Conservation (phyloP, 208 protist genomes). For the Trypanosoma grayi region DNA sequence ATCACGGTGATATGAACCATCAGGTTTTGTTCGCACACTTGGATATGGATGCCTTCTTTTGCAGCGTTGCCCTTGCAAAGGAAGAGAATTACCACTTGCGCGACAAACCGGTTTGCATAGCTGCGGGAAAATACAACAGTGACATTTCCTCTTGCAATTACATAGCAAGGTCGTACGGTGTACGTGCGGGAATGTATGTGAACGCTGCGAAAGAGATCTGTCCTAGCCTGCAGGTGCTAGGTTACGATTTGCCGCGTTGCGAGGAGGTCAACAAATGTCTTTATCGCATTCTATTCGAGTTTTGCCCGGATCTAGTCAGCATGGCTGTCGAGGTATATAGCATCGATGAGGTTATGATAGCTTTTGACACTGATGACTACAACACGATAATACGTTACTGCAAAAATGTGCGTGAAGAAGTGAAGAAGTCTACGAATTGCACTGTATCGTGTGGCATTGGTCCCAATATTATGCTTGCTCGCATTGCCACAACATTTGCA, state of each 20-base stretch:
- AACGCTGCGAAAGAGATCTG: constrained; percentile 79
- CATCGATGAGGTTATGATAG: constrained; percentile 89
- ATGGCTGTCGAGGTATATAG: constrained; percentile 88
- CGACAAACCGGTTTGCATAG: constrained; percentile 82
- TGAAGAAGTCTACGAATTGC: constrained; percentile 53
- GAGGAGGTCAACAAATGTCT: constrained; percentile 55
- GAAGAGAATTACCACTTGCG: constrained; percentile 72
- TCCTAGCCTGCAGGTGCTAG: constrained; percentile 80
- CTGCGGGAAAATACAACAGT: constrained; percentile 76
- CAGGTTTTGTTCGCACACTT: constrained; percentile 82
- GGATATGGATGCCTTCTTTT: constrained; percentile 96
- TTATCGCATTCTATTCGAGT: constrained; percentile 77
- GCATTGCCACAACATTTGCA: constrained; percentile 60
- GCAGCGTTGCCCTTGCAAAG: constrained; percentile 85
- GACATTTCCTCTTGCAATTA: constrained; percentile 95
- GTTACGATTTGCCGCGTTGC: constrained; percentile 89
- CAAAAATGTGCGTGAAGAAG: constrained; percentile 47
- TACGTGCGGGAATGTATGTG: constrained; percentile 92
- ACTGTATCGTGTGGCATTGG: constrained; percentile 85
- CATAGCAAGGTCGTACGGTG: constrained; percentile 75
- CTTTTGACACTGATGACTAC: constrained; percentile 65
- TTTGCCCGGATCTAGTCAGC: constrained; percentile 37
- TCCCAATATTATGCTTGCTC: constrained; percentile 82
- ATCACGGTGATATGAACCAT: constrained; percentile 51
- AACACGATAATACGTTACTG: constrained; percentile 45